Base-by-base conservation (phyloP, 768 basidiomycete genomes). In the Auricularia heimuer region DNA sequence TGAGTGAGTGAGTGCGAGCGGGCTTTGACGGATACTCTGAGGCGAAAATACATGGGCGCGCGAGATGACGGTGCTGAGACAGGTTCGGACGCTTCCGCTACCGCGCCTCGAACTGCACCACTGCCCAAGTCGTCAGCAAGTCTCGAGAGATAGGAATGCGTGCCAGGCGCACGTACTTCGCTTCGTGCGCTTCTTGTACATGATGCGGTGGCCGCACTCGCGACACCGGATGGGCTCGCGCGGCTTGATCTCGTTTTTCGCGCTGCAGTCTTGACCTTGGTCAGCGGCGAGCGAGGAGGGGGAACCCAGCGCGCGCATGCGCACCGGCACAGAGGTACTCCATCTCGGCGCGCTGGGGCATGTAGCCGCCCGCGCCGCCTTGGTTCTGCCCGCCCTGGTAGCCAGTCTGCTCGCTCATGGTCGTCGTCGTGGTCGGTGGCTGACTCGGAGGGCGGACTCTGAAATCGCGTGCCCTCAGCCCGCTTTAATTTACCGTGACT, bases 181-280 rank as follows among this genome's bases (percentile, higher is more conserved):
- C 72, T 84, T 91, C 29, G 94, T 96, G 71, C 96, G 80, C 76
- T 95, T 97, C 78, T 98, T 98, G 78, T 97, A 98, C 92, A 98
- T 94, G 74, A 98, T 96, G 63, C 96, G 86, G 76, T 98, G 96
- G 3, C 96, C 96, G 72, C 96, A 98, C 73, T 98, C 94, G 69
- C 90, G 83, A 77, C 96, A 98, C 65, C 96, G 88, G 68, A 98
- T 95, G 54, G 93, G 92, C 74, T 98, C 96, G 66, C 92, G 81
- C 7, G 91, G 81, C 75, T 86, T 89, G 73, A 98, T 94, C 72
- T 91, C 88, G 75, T 95, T 97, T 77, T 90, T 90, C 1, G 88
- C 89, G 66, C 92, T 91, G 73, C 95, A 98, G 73, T 97, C 95
- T 93, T 71, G 44, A 61, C 37, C 29, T 11, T 39, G 37, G 61